Base-by-base conservation (phyloP, 2,329 filamentous ascomycete genomes). In the Phyllosticta paracitricarpa region DNA sequence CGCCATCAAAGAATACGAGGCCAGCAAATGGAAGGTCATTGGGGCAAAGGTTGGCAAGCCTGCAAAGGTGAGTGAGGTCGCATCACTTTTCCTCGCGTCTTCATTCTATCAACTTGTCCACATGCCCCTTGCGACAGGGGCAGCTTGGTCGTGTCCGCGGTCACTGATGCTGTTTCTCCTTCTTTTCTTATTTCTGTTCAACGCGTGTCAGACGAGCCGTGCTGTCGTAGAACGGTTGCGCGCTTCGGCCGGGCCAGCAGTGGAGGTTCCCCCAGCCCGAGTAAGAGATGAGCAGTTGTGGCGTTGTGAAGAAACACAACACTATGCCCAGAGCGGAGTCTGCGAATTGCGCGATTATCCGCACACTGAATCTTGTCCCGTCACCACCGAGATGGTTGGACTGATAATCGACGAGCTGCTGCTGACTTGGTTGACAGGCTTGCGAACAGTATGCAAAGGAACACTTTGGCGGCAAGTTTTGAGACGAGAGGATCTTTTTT, bases 11-110 rank as follows among this genome's bases (percentile, higher is more conserved):
- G 94, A 99, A 73, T 97, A 97, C 77, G 94, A 99, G 73, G 88
- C 91, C 72, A 97, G 95, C 75, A 97, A 97, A 74, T 99, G 94
- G 94, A 97, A 97, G 78, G 86, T 88, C 26, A 97, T 97, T 71
- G 94, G 94, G 40, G 87, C 90, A 74, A 97, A 97, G 76, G 91
- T 99, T 68, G 91, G 92, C 70, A 99, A 99, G 78, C 94, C 94
- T 56, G 94, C 94, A 68, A 99, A 99, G 86, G 89, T 91, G 74
- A 65, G 77, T 71, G 61, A 64, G 62, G 57, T 24, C 57, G 24
- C 6, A 30, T 30, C 2, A 22, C 19, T 40, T 40, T 40, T 17
- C 33, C 28, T 7, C 28, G 28, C 28, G 28, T 40, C 33, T 40
- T 40, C 10, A 12, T 14, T 40, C 33, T 14, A 12, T 40, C 33